Conservation (phyloP, 1,284 basidiomycete species). For the Ustilago nuda region DNA sequence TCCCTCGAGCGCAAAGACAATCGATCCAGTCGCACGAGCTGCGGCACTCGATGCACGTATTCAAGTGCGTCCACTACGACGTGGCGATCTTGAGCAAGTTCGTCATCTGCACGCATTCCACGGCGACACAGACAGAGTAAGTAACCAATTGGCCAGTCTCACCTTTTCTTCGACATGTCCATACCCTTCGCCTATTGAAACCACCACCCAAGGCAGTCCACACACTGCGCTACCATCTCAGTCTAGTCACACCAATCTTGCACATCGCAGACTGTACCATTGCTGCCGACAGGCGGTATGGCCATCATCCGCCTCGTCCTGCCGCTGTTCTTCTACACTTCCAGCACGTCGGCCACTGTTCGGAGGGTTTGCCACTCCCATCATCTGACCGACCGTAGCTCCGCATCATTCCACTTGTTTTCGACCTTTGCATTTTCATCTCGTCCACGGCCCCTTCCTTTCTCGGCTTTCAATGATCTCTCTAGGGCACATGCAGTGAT, state of each 20-base stretch:
- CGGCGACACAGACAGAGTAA: slow-evolving; percentile 64
- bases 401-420: neutral
- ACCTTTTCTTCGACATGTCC: slow-evolving; percentile 19
- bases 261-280: slow-evolving; percentile 2
- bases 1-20: slow-evolving; percentile 28
- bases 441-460: slow-evolving; percentile 1
- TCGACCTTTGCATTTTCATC: neutral
- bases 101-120: slow-evolving; percentile 62
- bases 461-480: neutral
- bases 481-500: neutral
- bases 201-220: slow-evolving; percentile 36
- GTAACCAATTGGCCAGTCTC: slow-evolving; percentile 28
- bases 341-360: slow-evolving; percentile 31
- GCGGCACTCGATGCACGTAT: slow-evolving; percentile 61
- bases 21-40: slow-evolving; percentile 50
- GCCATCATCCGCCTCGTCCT: slow-evolving; percentile 24
- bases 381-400: slow-evolving; percentile 15
- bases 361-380: slow-evolving; percentile 29
- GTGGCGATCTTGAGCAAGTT: slow-evolving; percentile 64
- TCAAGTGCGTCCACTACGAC: slow-evolving; percentile 53
- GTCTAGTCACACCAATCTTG: slow-evolving; percentile 1
- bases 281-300: slow-evolving; percentile 19
- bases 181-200: slow-evolving; percentile 37
- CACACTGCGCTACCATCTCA: slow-evolving; percentile 12
- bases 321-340: slow-evolving; percentile 26